These are phyloP conservation scores for Porodaedalea pini DNA, from an alignment of 1,284 basidiomycete species.

Conservation along the genomic window DNA sequence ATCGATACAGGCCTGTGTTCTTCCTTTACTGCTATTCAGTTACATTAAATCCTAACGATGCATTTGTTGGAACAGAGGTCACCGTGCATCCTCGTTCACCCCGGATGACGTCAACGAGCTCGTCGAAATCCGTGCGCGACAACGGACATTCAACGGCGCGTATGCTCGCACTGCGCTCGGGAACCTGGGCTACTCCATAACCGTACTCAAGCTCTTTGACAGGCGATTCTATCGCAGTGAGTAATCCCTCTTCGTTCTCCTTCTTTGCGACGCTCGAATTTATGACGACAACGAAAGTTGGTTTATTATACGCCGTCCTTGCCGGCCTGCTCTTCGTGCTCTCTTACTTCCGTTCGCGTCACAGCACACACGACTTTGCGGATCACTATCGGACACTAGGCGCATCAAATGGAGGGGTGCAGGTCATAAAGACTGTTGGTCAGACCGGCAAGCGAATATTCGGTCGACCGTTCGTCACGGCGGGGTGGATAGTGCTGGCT, in stretches of 20 bases:
- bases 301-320: constrained; percentile 66
- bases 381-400: constrained; percentile 43
- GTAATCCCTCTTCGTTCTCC: constrained; percentile 14
- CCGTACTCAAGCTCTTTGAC: constrained; percentile 76
- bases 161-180: constrained; percentile 74
- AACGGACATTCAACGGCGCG: constrained; percentile 79
- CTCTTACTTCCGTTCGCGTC: constrained; percentile 57
- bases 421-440: constrained; percentile 47
- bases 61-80: constrained; percentile 42
- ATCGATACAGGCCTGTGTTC: constrained; percentile 3
- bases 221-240: constrained; percentile 62
- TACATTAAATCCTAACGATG: background rate
- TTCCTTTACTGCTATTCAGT: background rate
- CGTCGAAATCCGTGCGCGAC: constrained; percentile 71
- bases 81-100: constrained; percentile 55
- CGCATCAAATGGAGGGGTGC: constrained; percentile 22
- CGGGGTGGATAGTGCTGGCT: constrained; percentile 67
- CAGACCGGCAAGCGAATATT: constrained; percentile 59
- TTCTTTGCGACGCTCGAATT: constrained; percentile 11
- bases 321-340: constrained; percentile 57
- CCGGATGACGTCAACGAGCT: constrained; percentile 61
- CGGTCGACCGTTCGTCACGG: constrained; percentile 76
- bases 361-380: constrained; percentile 71
- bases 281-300: constrained; percentile 45
- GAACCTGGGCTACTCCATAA: constrained; percentile 69